Evolutionary conservation across 441 rosid species (phyloP), one percentile per base, ranked within the genome.

Genomic region (Geranium incanum): DNA sequence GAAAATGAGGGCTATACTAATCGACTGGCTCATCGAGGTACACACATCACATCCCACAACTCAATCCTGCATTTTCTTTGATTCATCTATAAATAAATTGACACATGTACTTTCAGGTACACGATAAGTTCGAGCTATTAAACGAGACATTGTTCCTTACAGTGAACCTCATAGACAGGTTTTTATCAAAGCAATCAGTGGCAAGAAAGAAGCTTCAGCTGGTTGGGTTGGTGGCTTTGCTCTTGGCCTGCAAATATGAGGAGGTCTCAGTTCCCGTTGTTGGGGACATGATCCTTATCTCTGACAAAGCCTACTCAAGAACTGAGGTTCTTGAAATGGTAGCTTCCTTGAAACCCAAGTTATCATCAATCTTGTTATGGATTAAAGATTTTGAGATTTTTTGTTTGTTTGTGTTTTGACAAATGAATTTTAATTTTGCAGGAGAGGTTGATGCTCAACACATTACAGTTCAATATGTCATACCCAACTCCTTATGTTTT

Each of bases 101-200:
- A 0, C 3, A 3, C 33, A 0, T 23, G 33, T 23, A 50, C 4
- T 5, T 16, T 7, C 8, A 94, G 97, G 99, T 95, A 23, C 99
- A 95, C 41, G 90, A 95, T 85, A 95, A 95, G 85, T 95, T 95
- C 74, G 95, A 88, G 59, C 83, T 92, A 76, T 84, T 85, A 93
- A 85, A 81, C 0, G 99, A 92, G 85, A 6, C 43, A 38, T 6
- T 38, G 43, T 38, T 38, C 5, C 43, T 38, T 6, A 38, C 7
- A 38, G 7, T 38, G 7, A 38, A 38, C 7, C 43, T 38, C 43
- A 38, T 38, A 6, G 43, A 38, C 6, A 38, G 43, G 7, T 38
- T 38, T 2, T 38, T 38, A 38, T 38, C 43, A 4, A 38, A 38
- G 43, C 43, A 38, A 38, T 38, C 6, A 6, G 43, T 38, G 43